Evolutionary conservation across 2,329 filamentous ascomycete genomes (phyloP).

Genomic region (Ceratocystis eucalypticola): DNA sequence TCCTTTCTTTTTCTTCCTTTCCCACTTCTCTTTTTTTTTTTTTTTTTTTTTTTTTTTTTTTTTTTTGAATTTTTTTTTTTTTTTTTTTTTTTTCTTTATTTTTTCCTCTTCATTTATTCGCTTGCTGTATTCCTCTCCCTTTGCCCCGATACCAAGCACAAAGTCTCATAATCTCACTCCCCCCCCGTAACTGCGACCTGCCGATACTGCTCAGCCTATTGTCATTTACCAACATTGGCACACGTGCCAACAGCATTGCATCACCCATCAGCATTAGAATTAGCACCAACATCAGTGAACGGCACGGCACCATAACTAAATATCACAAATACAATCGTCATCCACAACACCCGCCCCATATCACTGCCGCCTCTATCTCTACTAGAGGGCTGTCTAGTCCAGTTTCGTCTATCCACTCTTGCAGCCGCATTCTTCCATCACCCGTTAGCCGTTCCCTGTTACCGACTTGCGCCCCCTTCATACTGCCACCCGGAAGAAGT

Average conservation of each 20-base stretch:
- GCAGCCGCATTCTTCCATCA: not conserved
- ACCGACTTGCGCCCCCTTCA: not conserved
- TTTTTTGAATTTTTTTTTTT: not conserved
- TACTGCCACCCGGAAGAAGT: not conserved
- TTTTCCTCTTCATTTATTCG: not conserved
- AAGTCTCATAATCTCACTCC: not conserved
- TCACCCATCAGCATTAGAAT: slow-evolving; percentile 1
- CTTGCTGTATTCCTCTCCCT: not conserved
- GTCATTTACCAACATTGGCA: not conserved
- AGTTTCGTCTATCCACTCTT: not conserved
- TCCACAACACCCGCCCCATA: not conserved
- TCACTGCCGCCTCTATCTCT: not conserved
- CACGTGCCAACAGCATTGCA: not conserved
- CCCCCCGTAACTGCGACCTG: not conserved
- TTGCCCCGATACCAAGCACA: not conserved
- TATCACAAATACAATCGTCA: not conserved
- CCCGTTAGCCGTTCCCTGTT: not conserved
- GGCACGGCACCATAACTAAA: not conserved
- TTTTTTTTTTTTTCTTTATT: not conserved
- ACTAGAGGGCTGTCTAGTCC: not conserved
- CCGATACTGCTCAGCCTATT: not conserved
- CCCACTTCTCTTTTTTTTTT: not conserved
- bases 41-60: not conserved
- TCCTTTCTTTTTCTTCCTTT: not conserved
- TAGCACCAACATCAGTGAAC: not conserved